Conservation (phyloP, 768 basidiomycete species). For the Tulasnella sp. region DNA sequence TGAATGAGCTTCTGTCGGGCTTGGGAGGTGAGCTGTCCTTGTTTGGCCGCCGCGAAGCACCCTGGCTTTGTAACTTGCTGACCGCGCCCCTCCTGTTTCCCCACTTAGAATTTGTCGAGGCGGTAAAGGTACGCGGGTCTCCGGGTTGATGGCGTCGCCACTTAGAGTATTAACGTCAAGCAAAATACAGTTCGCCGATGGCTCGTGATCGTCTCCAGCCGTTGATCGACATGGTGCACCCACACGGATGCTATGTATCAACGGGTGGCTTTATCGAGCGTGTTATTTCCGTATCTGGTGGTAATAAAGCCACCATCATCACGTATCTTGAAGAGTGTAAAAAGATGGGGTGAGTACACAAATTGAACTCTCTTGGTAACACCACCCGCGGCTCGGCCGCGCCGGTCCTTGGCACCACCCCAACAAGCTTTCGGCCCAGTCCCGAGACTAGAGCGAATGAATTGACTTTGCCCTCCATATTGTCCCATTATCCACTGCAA, state of each 20-base stretch:
- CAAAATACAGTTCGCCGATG: conserved; percentile 25
- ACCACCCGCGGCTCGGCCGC: neutral
- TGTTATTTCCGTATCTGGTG: conserved; percentile 38
- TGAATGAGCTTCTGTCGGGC: neutral
- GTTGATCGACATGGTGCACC: conserved; percentile 43
- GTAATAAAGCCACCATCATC: conserved; percentile 37
- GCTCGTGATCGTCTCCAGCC: conserved; percentile 40
- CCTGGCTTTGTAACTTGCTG: neutral
- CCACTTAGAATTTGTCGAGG: conserved; percentile 40
- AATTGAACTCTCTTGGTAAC: neutral
- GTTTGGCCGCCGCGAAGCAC: neutral
- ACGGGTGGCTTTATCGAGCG: conserved; percentile 46
- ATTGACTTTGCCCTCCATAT: neutral
- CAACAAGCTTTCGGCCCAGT: neutral
- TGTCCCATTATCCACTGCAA: conserved; percentile 27
- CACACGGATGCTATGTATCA: conserved; percentile 42
- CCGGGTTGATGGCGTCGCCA: conserved; percentile 31
- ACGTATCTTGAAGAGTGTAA: conserved; percentile 41
- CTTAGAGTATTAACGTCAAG: neutral
- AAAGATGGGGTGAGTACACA: conserved; percentile 37
- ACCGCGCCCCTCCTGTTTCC: neutral
- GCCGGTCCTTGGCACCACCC: neutral
- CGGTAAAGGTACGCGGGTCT: conserved; percentile 40
- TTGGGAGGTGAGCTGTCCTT: neutral
- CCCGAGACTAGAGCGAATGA: neutral